Evolutionary conservation across 2,329 filamentous ascomycete genomes (phyloP), one percentile per base, ranked within the genome.

Genomic region (Fusarium neocosmosporiellum): DNA sequence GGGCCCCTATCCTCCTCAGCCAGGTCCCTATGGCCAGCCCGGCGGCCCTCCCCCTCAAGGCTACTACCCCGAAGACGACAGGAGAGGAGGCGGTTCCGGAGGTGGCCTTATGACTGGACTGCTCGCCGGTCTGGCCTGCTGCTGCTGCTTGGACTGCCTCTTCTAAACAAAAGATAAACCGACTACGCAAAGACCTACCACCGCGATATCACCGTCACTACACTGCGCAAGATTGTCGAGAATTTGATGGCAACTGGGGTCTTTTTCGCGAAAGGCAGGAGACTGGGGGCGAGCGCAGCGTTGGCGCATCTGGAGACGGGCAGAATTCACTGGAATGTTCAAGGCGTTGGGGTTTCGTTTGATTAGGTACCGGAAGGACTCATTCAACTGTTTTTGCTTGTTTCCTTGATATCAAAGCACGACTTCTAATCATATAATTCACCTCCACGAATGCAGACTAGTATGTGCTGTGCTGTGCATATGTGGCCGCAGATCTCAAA

Each of bases 121-220:
- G 61, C 74, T 89, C 18, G 88, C 86, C 18, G 83, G 83, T 70
- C 77, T 88, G 67, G 88, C 88, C 2, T 89, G 88, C 78, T 90
- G 88, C 78, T 90, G 88, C 80, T 90, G 88, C 77, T 78, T 90
- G 75, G 88, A 90, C 72, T 81, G 83, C 50, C 77, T 90, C n/a
- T 89, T 89, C 75, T 90, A 86, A 80, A 65, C 34, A 27, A 31
- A 20, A 14, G 9, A 27, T 48, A 59, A 24, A n/a, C 43, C 13
- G 31, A 69, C 48, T 63, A 67, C 53, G 16, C 24, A 24, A 57
- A 64, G 8, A 50, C 13, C 43, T 27, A 50, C 22, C 53, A 50
- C 50, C 59, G 33, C 43, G 41, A 74, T 66, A 58, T 54, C 50
- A 48, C 36, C 60, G 34, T 59, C 54, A 53, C 33, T 37, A 43